Evolutionary conservation across 1,139 yeast genomes (phyloP).

Genomic region (Entelexis paramagnoliae): DNA sequence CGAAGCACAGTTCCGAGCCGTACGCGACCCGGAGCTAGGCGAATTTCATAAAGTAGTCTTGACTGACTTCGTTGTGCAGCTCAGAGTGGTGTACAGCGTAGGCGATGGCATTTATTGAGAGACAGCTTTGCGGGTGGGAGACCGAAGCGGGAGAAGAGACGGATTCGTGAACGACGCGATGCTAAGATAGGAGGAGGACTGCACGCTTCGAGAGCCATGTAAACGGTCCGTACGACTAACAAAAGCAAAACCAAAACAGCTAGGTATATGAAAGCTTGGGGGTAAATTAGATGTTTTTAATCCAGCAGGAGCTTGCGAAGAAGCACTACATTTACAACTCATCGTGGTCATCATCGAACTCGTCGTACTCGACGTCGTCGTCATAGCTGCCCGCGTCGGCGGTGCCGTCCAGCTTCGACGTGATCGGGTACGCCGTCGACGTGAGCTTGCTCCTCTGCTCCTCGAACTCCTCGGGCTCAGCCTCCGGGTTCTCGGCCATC

Average conservation of each 20-base stretch:
- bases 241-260: neutral
- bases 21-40: slow-evolving; percentile 40
- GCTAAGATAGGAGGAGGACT: too few relatives aligned
- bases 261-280: neutral
- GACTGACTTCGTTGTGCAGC: neutral
- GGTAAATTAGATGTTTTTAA: neutral
- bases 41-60: neutral
- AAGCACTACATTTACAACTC: slow-evolving; percentile 31
- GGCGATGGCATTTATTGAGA: neutral
- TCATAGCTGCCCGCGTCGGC: slow-evolving; percentile 45
- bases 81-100: neutral
- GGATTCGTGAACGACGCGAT: too few relatives aligned
- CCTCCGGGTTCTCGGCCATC: slow-evolving; percentile 75
- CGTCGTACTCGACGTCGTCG: slow-evolving; percentile 43
- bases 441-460: slow-evolving; percentile 85
- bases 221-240: too few relatives aligned
- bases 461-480: slow-evolving; percentile 84
- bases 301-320: neutral
- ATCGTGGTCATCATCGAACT: slow-evolving; percentile 53
- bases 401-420: slow-evolving; percentile 74
- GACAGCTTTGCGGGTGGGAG: too few relatives aligned
- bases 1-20: slow-evolving; percentile 57
- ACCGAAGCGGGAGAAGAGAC: too few relatives aligned
- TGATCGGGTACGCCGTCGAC: slow-evolving; percentile 81
- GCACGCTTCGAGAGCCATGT: too few relatives aligned